A percentile compares a stretch with the other conserved stretches of the same genome.
phyloP scores from a whole-genome alignment of 257 asterid genomes.

The Datura wrightii region DNA sequence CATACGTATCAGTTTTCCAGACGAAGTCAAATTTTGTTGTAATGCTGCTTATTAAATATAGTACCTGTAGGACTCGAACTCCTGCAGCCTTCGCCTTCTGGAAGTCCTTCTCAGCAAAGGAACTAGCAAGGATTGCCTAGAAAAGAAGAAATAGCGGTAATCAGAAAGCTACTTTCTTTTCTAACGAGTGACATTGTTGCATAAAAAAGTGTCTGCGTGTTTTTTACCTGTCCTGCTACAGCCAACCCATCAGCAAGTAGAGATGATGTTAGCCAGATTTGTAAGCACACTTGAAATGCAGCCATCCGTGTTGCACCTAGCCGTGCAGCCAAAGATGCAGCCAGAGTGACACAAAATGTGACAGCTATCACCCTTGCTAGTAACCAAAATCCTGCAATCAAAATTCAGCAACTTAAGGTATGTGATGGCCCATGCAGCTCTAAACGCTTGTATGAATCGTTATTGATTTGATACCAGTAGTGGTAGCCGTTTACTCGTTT shows the following conservation, averaged over 20 bases:
- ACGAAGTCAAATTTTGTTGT: neutral
- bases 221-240: slow-evolving; percentile 93
- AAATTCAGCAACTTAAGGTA: neutral
- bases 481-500: neutral
- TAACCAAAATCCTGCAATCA: slow-evolving; percentile 59
- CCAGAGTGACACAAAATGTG: slow-evolving; percentile 86
- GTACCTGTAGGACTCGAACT: slow-evolving; percentile 82
- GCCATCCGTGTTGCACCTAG: slow-evolving; percentile 90
- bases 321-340: slow-evolving; percentile 90
- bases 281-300: slow-evolving; percentile 92
- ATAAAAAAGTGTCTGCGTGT: neutral
- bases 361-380: slow-evolving; percentile 86
- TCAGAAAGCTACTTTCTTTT: neutral
- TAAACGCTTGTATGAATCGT: neutral
- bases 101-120: slow-evolving; percentile 94
- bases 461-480: neutral
- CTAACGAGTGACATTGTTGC: neutral
- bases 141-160: neutral
- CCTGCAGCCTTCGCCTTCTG: slow-evolving; percentile 80
- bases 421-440: neutral
- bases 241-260: slow-evolving; percentile 98
- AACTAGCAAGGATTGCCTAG: slow-evolving; percentile 94
- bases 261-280: slow-evolving; percentile 92
- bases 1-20: neutral
- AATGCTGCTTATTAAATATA: neutral